Evolutionary conservation across 2,329 filamentous ascomycete genomes (phyloP).

Genomic region (Myriosclerotinia duriaeana): DNA sequence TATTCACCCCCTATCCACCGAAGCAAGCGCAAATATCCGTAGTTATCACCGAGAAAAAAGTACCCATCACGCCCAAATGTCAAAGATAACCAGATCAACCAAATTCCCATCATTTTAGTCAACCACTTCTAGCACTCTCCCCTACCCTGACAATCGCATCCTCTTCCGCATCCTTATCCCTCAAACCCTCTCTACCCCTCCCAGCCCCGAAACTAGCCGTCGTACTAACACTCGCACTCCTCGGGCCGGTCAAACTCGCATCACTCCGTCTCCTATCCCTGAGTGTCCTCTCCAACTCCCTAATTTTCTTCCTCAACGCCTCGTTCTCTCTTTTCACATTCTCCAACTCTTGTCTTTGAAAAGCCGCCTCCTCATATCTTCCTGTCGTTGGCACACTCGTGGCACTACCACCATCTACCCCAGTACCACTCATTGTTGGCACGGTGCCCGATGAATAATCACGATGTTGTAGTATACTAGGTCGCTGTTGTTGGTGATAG

Average conservation of each 20-base stretch:
- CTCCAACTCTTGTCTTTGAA: slow-evolving; percentile 60
- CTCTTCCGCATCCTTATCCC: slow-evolving; percentile 50
- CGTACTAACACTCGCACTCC: slow-evolving; percentile 56
- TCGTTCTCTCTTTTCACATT: slow-evolving; percentile 64
- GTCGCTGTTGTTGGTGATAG: slow-evolving; percentile 34
- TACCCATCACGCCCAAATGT: not conserved
- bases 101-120: slow-evolving; percentile 28
- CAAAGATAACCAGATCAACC: not conserved
- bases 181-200: slow-evolving; percentile 44
- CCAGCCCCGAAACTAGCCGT: slow-evolving; percentile 47
- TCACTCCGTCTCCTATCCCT: slow-evolving; percentile 42
- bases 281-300: slow-evolving; percentile 59
- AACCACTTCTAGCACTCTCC: slow-evolving; percentile 57
- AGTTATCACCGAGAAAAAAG: not conserved
- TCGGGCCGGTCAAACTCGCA: slow-evolving; percentile 42
- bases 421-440: slow-evolving; percentile 14
- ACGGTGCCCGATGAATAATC: slow-evolving; percentile 34
- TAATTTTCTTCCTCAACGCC: slow-evolving; percentile 57
- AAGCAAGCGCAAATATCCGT: not conserved
- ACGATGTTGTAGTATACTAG: slow-evolving; percentile 32
- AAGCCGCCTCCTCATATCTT: slow-evolving; percentile 62
- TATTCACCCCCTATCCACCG: slow-evolving; percentile 1
- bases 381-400: slow-evolving; percentile 55
- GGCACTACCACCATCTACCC: slow-evolving; percentile 28
- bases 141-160: slow-evolving; percentile 58